Base-by-base conservation (phyloP, 768 basidiomycete species). In the Serendipita vermifera region DNA sequence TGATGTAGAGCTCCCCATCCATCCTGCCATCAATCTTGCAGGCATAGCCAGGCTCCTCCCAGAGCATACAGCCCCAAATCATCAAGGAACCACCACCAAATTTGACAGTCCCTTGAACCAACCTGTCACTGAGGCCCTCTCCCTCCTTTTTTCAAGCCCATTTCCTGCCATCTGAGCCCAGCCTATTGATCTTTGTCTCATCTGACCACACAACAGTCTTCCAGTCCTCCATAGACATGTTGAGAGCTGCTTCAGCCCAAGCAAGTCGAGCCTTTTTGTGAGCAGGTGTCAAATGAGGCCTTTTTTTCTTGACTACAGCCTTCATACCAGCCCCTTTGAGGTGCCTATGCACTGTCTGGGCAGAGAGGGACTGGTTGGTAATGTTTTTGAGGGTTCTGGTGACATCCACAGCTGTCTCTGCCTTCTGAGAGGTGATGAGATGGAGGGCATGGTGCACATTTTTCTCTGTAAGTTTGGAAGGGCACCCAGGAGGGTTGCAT, bases 1-100 rank as follows among this genome's bases (percentile, higher is more conserved):
- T 22, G 11, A 36, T 17, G 29, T 59, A 64, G 27, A 38, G 35
- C 24, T 46, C 56, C n/a, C 46, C 60, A 54, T 64, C 46, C 58
- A 64, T 63, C 11, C 9, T 55, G 15, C 33, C 31, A 5, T 43
- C 36, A 38, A 55, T 17, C 13, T 15, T 14, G 20, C 17, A 15
- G 5, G 33, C 29, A 13, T 33, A 5, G 14, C 54, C 54, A 5
- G 33, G 17, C 5, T 33, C 54, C 17, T 55, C 13, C 31, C 14
- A 38, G 14, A 33, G 6, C 14, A 55, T 55, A 35, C 54, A 55
- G 13, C 54, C 54, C 54, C 54, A 55, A 36, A 55, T 27, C 54
- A 55, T 51, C 24, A 51, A n/a, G 17, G 6, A 6, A 5, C 46
- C 46, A 3, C 46, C 46, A 4, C 46, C 46, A 36, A 29, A 55